Conservation (phyloP, 208 protist species). For the Sergeia podlipaevii region DNA sequence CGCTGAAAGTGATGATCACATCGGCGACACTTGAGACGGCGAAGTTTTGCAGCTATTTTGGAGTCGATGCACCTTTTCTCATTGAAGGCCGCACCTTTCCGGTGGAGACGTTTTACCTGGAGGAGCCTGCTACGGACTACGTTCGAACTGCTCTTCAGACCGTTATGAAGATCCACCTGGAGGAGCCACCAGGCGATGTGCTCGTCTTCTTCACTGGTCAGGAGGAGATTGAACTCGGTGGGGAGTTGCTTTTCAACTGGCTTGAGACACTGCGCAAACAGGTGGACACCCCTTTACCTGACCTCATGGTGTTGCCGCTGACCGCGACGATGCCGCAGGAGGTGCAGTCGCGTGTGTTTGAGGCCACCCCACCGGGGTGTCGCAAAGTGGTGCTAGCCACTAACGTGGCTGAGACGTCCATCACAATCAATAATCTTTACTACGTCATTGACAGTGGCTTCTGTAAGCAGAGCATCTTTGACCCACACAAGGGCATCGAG, state of each 20-base stretch:
- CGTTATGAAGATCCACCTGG: slow-evolving; percentile 98
- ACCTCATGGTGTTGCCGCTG: slow-evolving; percentile 96
- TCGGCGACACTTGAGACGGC: slow-evolving; percentile 98
- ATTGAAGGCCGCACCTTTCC: slow-evolving; percentile 98
- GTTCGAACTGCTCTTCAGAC: slow-evolving; percentile 96
- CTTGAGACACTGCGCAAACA: slow-evolving; percentile 70
- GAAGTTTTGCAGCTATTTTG: slow-evolving; percentile 99
- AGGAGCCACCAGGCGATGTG: slow-evolving; percentile 97
- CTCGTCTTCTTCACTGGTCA: slow-evolving; percentile 99
- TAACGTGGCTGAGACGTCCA: slow-evolving; percentile 99
- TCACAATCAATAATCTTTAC: slow-evolving; percentile 99
- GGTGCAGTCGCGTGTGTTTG: slow-evolving; percentile 98
- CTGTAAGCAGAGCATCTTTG: slow-evolving; percentile 98
- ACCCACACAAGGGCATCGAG: slow-evolving; percentile 96
- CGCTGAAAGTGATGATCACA: slow-evolving; percentile 98
- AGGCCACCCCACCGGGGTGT: slow-evolving; percentile 88
- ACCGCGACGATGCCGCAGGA: slow-evolving; percentile 98
- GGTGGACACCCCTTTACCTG: slow-evolving; percentile 65
- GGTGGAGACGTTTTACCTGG: slow-evolving; percentile 96
- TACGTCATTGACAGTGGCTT: slow-evolving; percentile 98
- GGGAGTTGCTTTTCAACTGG: slow-evolving; percentile 94
- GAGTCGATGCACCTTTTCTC: slow-evolving; percentile 93
- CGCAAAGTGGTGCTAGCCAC: slow-evolving; percentile 99
- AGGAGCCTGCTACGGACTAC: slow-evolving; percentile 95
- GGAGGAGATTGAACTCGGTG: slow-evolving; percentile 99